Base-by-base conservation (phyloP, 352 stramenopile species). In the Globisporangium camurandrum region DNA sequence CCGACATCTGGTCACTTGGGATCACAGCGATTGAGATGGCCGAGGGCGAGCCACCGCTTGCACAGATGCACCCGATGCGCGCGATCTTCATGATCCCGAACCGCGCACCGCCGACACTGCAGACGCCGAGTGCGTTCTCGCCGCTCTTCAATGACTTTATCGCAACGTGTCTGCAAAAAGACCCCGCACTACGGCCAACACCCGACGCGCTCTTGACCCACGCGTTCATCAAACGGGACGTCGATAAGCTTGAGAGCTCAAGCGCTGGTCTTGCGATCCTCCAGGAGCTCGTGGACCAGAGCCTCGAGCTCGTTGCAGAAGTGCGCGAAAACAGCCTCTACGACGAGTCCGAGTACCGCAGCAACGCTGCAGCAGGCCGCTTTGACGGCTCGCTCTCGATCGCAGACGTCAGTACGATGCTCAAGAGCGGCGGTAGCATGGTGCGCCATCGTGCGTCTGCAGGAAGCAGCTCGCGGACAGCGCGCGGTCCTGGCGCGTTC, bases 11-110 rank as follows among this genome's bases (percentile, higher is more conserved):
- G 78, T 89, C 77, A 31, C 62, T 93, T 30, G 82, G 87, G 0
- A 95, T 96, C 59, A 96, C 87, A 1, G 86, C 86, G 22, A 88
- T 96, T 47, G 87, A 96, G 48, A 66, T 96, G 66, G 86, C 87
- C 8, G 80, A 95, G 31, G 86, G 86, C 8, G 75, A 83, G 42
- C 84, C 87, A 14, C 87, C 87, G 27, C 72, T 93, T n/a, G 58
- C 82, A 3, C 69, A 90, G 20, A 75, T 95, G 63, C 86, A 96
- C 64, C 86, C 85, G 12, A 95, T 96, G 83, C 69, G 76, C 14
- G 79, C 76, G 16, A 80, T 88, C 44, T 90, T 90, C 49, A 62
- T 90, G 56, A 90, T 90, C 52, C 79, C 79, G 19, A 86, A 77
- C 42, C 75, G 76, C 19, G 51, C 74, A 2, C 57, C 79, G 8